Conservation (phyloP, 495 filamentous ascomycete genomes). For the Penicillium taxi region DNA sequence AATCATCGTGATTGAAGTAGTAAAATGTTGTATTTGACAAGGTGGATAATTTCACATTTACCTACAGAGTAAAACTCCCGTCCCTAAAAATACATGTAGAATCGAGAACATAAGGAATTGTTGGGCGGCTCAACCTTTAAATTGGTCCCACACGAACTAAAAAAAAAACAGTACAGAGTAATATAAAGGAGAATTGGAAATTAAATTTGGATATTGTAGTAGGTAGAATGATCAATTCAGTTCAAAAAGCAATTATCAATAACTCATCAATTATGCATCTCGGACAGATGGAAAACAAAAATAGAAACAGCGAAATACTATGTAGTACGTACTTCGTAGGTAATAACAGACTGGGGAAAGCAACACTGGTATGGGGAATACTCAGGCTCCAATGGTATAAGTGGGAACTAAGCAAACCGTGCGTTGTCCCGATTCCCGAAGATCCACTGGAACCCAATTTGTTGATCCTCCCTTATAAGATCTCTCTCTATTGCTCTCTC, state of each 20-base stretch:
- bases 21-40: no score
- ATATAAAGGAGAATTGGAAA: background rate
- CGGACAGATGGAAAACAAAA: background rate
- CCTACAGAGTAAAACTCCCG: no score
- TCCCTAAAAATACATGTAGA: conserved; percentile 26
- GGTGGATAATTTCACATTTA: no score
- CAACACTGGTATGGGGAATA: conserved; percentile 20
- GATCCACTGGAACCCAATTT: conserved; percentile 1
- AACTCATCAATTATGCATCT: no score
- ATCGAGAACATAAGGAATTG: conserved; percentile 22
- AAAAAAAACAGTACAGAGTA: background rate
- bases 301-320: background rate
- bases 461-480: conserved; percentile 17
- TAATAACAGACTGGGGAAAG: background rate
- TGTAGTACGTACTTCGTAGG: background rate
- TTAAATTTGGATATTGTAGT: background rate
- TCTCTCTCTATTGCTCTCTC: conserved; percentile 9
- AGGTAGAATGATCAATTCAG: background rate
- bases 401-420: conserved; percentile 14
- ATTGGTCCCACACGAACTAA: conserved; percentile 15
- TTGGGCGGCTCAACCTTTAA: conserved; percentile 23
- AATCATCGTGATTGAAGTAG: conserved; percentile 16
- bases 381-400: conserved; percentile 20
- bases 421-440: no score
- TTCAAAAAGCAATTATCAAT: background rate